Evolutionary conservation across 805 yeast genomes (phyloP).

Genomic region (Candida insectorum): DNA sequence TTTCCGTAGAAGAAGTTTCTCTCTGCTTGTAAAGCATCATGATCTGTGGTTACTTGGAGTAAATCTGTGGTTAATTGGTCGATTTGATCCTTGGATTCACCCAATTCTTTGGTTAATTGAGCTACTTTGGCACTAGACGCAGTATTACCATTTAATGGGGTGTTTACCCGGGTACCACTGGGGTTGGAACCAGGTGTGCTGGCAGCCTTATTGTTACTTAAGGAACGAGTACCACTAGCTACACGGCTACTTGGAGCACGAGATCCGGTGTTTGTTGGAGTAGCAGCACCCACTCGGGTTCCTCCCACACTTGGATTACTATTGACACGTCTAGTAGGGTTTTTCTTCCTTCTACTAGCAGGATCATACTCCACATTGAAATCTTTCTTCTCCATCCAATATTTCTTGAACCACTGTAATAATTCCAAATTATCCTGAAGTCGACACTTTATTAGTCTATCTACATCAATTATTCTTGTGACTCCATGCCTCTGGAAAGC

Average conservation of each 20-base stretch:
- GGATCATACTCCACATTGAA: conserved; percentile 65
- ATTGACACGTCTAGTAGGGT: too few species aligned
- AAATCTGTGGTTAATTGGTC: conserved; percentile 46
- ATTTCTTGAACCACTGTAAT: conserved; percentile 84
- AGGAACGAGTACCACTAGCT: not conserved
- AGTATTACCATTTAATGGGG: conserved; percentile 3
- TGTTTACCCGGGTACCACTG: conserved; percentile 1
- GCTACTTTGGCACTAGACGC: conserved; percentile 7
- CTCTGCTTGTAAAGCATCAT: conserved; percentile 72
- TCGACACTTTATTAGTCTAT: conserved; percentile 76
- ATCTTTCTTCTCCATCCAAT: conserved; percentile 75
- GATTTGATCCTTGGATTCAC: conserved; percentile 42
- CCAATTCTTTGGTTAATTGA: conserved; percentile 22
- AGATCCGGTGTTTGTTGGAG: not conserved
- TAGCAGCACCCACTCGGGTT: not conserved
- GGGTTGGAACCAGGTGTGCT: conserved; percentile 1
- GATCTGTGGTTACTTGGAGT: conserved; percentile 53
- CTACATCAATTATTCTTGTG: conserved; percentile 75
- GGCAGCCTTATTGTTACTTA: not conserved
- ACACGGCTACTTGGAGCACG: not conserved
- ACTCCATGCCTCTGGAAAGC: conserved; percentile 71
- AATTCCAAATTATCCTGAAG: conserved; percentile 94
- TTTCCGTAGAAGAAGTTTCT: conserved; percentile 89
- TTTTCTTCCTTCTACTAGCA: conserved; percentile 21
- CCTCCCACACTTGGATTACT: not conserved